phyloP scores from a whole-genome alignment of 2,329 filamentous ascomycete species.

The Colletotrichum camelliae region DNA sequence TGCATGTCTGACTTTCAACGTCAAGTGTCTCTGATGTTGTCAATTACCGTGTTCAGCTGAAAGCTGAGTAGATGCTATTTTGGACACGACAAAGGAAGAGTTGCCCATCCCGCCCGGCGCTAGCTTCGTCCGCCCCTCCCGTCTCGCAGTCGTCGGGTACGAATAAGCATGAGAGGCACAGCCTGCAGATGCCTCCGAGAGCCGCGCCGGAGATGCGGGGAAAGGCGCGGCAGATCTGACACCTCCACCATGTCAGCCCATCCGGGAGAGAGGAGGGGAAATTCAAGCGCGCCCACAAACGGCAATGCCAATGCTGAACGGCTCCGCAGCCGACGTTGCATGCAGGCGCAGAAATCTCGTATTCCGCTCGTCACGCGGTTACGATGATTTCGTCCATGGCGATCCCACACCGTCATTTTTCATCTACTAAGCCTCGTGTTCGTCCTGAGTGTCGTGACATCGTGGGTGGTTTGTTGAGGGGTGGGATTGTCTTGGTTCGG shows the following conservation, averaged over 20 bases:
- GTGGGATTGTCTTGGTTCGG: background rate
- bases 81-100: background rate
- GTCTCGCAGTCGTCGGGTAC: background rate
- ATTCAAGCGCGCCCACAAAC: background rate
- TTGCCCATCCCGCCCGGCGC: background rate
- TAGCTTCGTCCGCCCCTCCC: background rate
- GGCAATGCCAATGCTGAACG: background rate
- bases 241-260: background rate
- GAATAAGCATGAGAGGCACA: background rate
- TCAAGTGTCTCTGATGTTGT: background rate
- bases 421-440: background rate
- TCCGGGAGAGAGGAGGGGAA: background rate
- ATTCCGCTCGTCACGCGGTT: background rate
- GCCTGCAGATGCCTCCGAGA: background rate
- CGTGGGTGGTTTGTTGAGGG: background rate
- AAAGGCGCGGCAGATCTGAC: background rate
- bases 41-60: background rate
- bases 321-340: background rate
- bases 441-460: background rate
- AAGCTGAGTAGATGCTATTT: background rate
- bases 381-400: background rate
- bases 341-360: constrained; percentile 10
- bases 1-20: background rate
- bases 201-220: constrained; percentile 11
- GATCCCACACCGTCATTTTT: background rate